These are phyloP conservation scores for Saccharum hybrid DNA, from an alignment of 202 grass and related monocot species.

Conservation along the genomic window DNA sequence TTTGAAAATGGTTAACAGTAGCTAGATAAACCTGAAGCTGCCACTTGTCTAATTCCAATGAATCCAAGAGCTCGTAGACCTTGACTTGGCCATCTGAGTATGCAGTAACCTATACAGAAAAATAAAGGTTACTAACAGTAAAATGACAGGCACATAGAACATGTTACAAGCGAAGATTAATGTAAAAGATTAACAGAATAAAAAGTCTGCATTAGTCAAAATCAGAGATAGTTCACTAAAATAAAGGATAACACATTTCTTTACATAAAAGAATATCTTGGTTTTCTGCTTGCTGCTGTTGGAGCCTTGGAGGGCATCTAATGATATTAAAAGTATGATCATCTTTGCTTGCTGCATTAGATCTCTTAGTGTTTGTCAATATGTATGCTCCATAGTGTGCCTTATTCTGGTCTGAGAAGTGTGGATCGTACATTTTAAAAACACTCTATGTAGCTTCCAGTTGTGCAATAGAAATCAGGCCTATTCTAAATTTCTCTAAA, in stretches of 20 bases:
- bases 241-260: conserved; percentile 23
- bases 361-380: not conserved
- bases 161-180: conserved; percentile 34
- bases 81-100: conserved; percentile 94
- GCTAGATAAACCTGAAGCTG: conserved; percentile 87
- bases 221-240: not conserved
- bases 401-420: conserved; percentile 7
- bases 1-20: conserved; percentile 35
- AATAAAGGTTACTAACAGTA: conserved; percentile 40
- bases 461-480: conserved; percentile 17
- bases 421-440: conserved; percentile 9
- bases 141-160: conserved; percentile 17
- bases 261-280: conserved; percentile 14
- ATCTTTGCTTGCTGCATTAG: not conserved
- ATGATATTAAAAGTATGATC: conserved; percentile 13
- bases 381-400: not conserved
- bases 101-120: conserved; percentile 66
- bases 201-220: conserved; percentile 27
- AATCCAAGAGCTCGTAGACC: conserved; percentile 80
- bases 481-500: conserved; percentile 1
- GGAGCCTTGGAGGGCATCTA: not conserved
- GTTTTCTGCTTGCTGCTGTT: not conserved
- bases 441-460: not conserved
- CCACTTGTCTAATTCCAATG: conserved; percentile 91
- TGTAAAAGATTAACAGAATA: conserved; percentile 30